Base-by-base conservation (phyloP, 805 yeast species). In the Priceomyces medius region DNA sequence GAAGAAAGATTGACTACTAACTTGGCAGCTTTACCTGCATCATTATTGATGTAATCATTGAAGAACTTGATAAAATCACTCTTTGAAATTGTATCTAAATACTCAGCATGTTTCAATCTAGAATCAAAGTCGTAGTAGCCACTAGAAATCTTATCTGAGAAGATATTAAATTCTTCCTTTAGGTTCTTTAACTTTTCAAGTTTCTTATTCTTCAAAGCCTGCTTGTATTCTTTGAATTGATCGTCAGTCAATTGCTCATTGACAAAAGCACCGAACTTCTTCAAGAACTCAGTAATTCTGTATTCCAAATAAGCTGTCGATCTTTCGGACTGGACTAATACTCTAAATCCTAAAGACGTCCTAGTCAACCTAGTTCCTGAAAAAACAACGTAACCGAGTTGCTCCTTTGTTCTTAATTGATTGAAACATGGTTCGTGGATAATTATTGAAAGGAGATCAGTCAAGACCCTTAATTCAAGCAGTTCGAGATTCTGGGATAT, bases 331-430 rank as follows among this genome's bases (percentile, higher is more conserved):
- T 91, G 99, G 38, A 90, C 75, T 49, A 90, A 67, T 10, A 93
- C 63, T 53, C 93, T 74, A 50, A 81, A 76, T 10, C 91, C 90
- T 57, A 79, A 73, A 4, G 84, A 77, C 17, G 93, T 83, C 56
- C 95, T 77, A 3, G 87, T 77, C 45, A 74, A 73, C 46, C 84
- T 70, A 19, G 76, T 66, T 0, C 95, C 86, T 33, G 93, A 81
- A 57, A 88, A 88, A 0, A 91, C 99, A 47, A 91, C 89, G 55
- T 91, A 91, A 2, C 99, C 99, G 23, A 91, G 73, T 62, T 93
- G 98, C 65, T 91, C 98, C 53, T 88, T 84, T 5, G 99, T 91
- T 63, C 99, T 78, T 43, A 91, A 73, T 47, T 85, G 85, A 56
- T 88, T 83, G 64, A 91, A 93, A 43, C 91, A 85, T 3, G 97